A percentile compares a stretch with the other conserved stretches of the same genome.
phyloP scores from a whole-genome alignment of 805 yeast genomes.

The Helenozyma rhizophorensis region DNA sequence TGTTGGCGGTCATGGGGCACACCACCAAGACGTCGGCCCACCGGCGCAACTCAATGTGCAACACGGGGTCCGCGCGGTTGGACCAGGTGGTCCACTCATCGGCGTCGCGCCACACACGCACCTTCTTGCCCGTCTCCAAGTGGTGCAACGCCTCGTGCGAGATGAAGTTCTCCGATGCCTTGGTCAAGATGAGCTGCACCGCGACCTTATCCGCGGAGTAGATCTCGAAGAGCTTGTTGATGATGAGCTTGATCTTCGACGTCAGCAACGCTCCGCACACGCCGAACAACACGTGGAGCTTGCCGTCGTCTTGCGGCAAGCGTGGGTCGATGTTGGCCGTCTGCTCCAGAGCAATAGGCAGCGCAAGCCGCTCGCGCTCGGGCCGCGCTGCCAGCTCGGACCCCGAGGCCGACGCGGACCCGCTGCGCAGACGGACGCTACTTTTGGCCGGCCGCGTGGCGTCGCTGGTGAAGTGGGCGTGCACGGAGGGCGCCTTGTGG shows the following conservation, averaged over 20 bases:
- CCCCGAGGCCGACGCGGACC: constrained; percentile 28
- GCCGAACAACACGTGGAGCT: constrained; percentile 51
- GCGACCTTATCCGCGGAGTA: constrained; percentile 47
- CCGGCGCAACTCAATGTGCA: constrained; percentile 89
- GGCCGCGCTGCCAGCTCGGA: constrained; percentile 17
- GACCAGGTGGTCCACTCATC: constrained; percentile 77
- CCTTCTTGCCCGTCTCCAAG: constrained; percentile 36
- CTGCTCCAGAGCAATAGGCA: constrained; percentile 30
- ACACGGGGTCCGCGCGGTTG: constrained; percentile 78
- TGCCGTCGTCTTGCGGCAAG: constrained; percentile 57
- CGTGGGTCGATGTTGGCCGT: constrained; percentile 56
- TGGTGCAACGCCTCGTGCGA: constrained; percentile 40
- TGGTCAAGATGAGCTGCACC: constrained; percentile 51
- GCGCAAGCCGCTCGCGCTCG: constrained; percentile 13
- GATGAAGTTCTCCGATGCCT: constrained; percentile 50
- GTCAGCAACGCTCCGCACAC: constrained; percentile 57
- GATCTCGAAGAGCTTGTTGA: constrained; percentile 48
- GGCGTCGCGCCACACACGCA: constrained; percentile 52
- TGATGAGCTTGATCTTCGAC: constrained; percentile 49
- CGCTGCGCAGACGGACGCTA: constrained; percentile 33
- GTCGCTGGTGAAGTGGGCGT: constrained; percentile 73
- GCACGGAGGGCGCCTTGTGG: constrained; percentile 59
- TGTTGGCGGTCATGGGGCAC: constrained; percentile 94
- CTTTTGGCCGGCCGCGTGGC: constrained; percentile 46
- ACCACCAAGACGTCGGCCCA: constrained; percentile 95